Evolutionary conservation across 2,329 filamentous ascomycete genomes (phyloP), one percentile per base, ranked within the genome.

Genomic region (Emmonsiellopsis sp.): DNA sequence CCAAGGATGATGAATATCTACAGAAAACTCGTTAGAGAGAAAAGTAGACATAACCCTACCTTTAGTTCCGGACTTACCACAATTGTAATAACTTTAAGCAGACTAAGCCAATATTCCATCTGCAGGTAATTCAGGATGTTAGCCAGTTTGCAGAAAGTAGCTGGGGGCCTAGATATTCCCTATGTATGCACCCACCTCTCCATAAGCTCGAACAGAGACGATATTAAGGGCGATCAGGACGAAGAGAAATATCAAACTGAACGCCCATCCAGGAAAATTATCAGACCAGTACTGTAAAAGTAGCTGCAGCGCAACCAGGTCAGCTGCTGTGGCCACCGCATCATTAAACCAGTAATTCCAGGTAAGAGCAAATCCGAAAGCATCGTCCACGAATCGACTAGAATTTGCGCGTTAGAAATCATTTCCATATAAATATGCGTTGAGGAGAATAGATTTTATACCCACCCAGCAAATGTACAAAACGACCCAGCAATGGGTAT

Each of bases 281-380:
- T 79, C 75, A 37, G 76, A 78, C 82, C 82, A 85, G 62, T 82
- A 85, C 47, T 81, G 67, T 51, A 84, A 66, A 1, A 85, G 62
- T 2, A 85, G 67, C 62, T 82, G 79, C 36, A 81, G 63, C 0
- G 79, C 76, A 17, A 84, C 79, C 31, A 85, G 67, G 66, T 86
- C 82, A 0, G 80, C 72, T 0, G 82, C 82, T 1, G 77, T 80
- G 0, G 75, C 77, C 0, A 81, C 77, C 1, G 81, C 82, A 66
- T 85, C 81, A 62, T 85, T 84, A 60, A 84, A 83, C 81, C 81
- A 85, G 57, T 74, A 73, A 52, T 74, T 72, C 72, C 72, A 74
- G 6, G 70, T 73, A 27, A 73, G 58, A 17, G 71, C 71, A 54
- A 75, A 74, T 0, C 71, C 72, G 46, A 72, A 61, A 2, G 71